phyloP scores from a whole-genome alignment of 768 basidiomycete genomes.

The Pleurotus eryngii region DNA sequence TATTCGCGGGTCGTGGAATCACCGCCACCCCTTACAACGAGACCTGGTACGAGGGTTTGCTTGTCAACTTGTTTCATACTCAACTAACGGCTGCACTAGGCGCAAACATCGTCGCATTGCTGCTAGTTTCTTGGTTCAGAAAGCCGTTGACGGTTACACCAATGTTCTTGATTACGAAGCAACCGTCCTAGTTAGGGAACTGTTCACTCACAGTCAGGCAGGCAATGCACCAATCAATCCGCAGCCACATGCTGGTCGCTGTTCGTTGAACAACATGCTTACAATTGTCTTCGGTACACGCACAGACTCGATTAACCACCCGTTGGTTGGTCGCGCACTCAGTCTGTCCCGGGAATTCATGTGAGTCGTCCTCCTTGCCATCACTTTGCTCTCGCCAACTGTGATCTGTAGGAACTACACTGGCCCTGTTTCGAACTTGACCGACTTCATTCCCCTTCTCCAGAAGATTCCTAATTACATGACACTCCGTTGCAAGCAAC shows the following conservation, averaged over 20 bases:
- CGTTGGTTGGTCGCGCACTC: slow-evolving; percentile 33
- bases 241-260: slow-evolving; percentile 34
- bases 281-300: slow-evolving; percentile 40
- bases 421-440: slow-evolving; percentile 41
- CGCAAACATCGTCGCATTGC: slow-evolving; percentile 42
- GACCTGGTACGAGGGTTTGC: slow-evolving; percentile 26
- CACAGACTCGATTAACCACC: slow-evolving; percentile 33
- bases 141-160: slow-evolving; percentile 33
- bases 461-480: slow-evolving; percentile 36
- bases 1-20: slow-evolving; percentile 40
- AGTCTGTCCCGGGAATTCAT: slow-evolving; percentile 42
- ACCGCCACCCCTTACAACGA: slow-evolving; percentile 43
- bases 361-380: slow-evolving; percentile 22
- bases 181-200: slow-evolving; percentile 31
- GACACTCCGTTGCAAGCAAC: slow-evolving; percentile 32
- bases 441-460: slow-evolving; percentile 41
- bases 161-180: slow-evolving; percentile 37
- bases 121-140: slow-evolving; percentile 24
- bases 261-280: slow-evolving; percentile 42
- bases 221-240: slow-evolving; percentile 35
- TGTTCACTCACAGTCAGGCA: slow-evolving; percentile 29
- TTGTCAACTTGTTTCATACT: not conserved
- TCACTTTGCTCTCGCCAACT: not conserved
- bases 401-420: slow-evolving; percentile 29
- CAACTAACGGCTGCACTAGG: slow-evolving; percentile 18